Evolutionary conservation across 1,284 basidiomycete species (phyloP), one percentile per base, ranked within the genome.

Genomic region (Tilletia indica): DNA sequence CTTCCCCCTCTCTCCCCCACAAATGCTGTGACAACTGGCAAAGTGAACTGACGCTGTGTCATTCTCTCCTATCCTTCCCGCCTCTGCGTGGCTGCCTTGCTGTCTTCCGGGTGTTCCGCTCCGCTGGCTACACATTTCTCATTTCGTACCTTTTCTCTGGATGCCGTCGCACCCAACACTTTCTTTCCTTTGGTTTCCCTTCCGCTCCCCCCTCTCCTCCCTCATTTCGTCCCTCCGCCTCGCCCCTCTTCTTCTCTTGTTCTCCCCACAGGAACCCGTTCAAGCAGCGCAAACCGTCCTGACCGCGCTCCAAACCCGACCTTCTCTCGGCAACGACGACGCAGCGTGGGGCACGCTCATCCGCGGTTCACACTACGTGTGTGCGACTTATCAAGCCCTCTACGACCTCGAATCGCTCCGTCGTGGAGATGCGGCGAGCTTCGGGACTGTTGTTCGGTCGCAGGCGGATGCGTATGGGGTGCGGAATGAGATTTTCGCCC

Each of bases 261-360:
- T 54, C 12, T 45, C 36, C 25, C 19, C 21, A 14, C 47, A 47
- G 47, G 68, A 72, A 73, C 63, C 79, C 76, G 12, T 73, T 78
- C 58, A 67, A 73, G 5, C 73, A 73, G 21, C 74, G 70, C 72
- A 75, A 39, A 73, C 79, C 54, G 72, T 72, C 70, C 72, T 77
- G 16, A 76, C 75, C n/a, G 77, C 77, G 34, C 73, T 80, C 9
- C 71, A 74, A 19, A 70, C 76, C n/a, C 73, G 78, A 36, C 79
- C 79, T 39, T 71, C 72, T 34, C 67, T 78, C 16, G 71, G 70
- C 2, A 72, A 70, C 47, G 77, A 80, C 67, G 74, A 76, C 2
- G 73, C 73, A 42, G 75, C 77, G 39, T 80, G 77, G 77, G 78
- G 78, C 54, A 76, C 76, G 16, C 70, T 78, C 12, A 77, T 81